A percentile compares a stretch with the other conserved stretches of the same genome.
These are phyloP conservation scores for Fraxinus floribunda DNA, from an alignment of 305 asterid species.

Conservation along the genomic window DNA sequence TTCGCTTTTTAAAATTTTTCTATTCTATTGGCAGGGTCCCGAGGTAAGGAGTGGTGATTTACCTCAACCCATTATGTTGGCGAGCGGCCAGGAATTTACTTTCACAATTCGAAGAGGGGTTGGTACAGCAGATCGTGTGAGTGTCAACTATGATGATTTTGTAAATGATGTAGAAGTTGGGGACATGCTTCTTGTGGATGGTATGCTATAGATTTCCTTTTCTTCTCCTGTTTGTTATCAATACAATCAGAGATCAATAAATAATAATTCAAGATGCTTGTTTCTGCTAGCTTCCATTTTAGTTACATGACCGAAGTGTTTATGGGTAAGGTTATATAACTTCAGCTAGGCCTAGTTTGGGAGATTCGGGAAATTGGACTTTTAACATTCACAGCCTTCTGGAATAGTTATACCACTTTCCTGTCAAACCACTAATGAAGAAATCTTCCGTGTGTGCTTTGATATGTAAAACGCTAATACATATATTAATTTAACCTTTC, in stretches of 20 bases:
- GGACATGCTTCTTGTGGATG: conserved; percentile 97
- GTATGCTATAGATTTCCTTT: conserved; percentile 30
- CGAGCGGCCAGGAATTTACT: conserved; percentile 84
- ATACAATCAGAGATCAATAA: background rate
- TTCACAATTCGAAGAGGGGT: conserved; percentile 95
- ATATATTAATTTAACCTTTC: background rate
- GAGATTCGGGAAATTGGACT: background rate
- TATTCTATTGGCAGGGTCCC: conserved; percentile 75
- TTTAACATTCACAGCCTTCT: background rate
- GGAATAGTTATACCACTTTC: background rate
- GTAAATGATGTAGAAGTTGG: conserved; percentile 92
- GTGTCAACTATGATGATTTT: conserved; percentile 98
- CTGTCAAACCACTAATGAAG: background rate
- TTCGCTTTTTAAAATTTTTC: background rate
- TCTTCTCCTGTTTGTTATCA: background rate
- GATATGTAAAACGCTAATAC: background rate
- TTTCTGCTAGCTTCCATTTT: background rate
- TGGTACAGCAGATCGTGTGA: conserved; percentile 82
- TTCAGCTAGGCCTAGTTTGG: background rate
- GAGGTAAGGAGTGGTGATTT: conserved; percentile 99
- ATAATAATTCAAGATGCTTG: background rate
- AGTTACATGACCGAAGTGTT: background rate
- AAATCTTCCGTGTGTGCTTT: background rate
- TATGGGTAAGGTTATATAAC: background rate
- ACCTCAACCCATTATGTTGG: conserved; percentile 80